phyloP scores from a whole-genome alignment of 805 yeast species.

The Nakazawaea wickerhamii region DNA sequence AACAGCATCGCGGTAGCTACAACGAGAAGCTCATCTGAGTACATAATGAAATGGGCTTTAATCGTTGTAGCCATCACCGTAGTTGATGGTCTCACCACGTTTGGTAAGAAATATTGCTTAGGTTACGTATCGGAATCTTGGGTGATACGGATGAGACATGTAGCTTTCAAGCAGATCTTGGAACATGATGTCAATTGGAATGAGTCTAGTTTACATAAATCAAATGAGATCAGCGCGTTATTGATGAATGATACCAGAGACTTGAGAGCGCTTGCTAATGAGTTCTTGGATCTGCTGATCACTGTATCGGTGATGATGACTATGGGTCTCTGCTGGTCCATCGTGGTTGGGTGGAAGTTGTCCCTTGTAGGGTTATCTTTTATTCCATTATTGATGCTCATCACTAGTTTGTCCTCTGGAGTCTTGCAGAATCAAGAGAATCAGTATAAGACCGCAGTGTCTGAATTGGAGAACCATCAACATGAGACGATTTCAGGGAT shows the following conservation, averaged over 20 bases:
- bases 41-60: constrained; percentile 58
- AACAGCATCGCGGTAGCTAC: constrained; percentile 51
- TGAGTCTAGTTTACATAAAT: constrained; percentile 29
- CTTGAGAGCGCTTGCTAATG: constrained; percentile 57
- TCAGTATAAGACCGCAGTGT: constrained; percentile 50
- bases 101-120: constrained; percentile 43
- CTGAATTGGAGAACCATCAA: constrained; percentile 43
- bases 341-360: constrained; percentile 78
- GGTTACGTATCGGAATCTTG: constrained; percentile 63
- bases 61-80: constrained; percentile 58
- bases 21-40: constrained; percentile 25
- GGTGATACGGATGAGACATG: constrained; percentile 48
- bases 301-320: constrained; percentile 49
- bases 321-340: constrained; percentile 73
- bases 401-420: constrained; percentile 48
- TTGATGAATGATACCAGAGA: constrained; percentile 81
- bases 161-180: constrained; percentile 42
- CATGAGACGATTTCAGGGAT: constrained; percentile 55
- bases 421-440: constrained; percentile 53
- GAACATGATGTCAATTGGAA: constrained; percentile 53
- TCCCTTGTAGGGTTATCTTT: constrained; percentile 77
- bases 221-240: constrained; percentile 57
- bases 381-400: constrained; percentile 54
- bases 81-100: constrained; percentile 54
- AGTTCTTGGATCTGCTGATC: constrained; percentile 49